Evolutionary conservation across 2,329 filamentous ascomycete species (phyloP).

Genomic region (Kalmusia sp.): DNA sequence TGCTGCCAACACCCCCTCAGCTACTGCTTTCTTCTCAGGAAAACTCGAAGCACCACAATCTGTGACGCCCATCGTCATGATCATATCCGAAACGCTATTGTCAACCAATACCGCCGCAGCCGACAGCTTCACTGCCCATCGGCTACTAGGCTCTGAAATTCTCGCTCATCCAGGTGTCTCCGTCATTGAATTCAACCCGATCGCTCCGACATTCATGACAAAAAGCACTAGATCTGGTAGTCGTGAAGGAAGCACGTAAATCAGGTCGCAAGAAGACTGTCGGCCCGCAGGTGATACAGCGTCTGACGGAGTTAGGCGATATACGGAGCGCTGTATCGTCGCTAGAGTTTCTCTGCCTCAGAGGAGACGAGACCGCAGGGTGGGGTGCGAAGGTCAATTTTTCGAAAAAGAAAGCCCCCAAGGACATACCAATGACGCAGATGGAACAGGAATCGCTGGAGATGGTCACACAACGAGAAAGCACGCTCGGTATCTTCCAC

Average conservation of each 20-base stretch:
- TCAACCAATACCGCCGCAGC: slow-evolving; percentile 84
- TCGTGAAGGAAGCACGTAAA: slow-evolving; percentile 83
- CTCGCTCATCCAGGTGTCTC: slow-evolving; percentile 79
- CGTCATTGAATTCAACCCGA: slow-evolving; percentile 89
- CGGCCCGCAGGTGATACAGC: slow-evolving; percentile 78
- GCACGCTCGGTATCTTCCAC: slow-evolving; percentile 92
- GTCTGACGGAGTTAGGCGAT: slow-evolving; percentile 85
- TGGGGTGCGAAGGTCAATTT: slow-evolving; percentile 81
- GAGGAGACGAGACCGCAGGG: slow-evolving; percentile 79
- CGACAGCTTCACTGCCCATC: slow-evolving; percentile 92
- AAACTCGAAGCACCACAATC: slow-evolving; percentile 28
- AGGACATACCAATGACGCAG: slow-evolving; percentile 70
- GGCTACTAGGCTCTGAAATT: slow-evolving; percentile 86
- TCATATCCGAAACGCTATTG: slow-evolving; percentile 89
- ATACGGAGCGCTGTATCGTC: slow-evolving; percentile 91
- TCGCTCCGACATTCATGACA: slow-evolving; percentile 83
- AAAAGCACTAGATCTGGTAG: slow-evolving; percentile 83
- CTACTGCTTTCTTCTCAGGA: slow-evolving; percentile 52
- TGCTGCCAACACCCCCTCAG: slow-evolving; percentile 67
- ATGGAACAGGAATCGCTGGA: slow-evolving; percentile 82
- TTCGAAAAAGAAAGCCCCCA: slow-evolving; percentile 61
- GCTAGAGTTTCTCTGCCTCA: slow-evolving; percentile 88
- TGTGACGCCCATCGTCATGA: slow-evolving; percentile 75
- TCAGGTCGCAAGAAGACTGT: slow-evolving; percentile 79
- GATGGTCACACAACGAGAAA: slow-evolving; percentile 84